Base-by-base conservation (phyloP, 352 stramenopile genomes). In the Blastocystis hominis region DNA sequence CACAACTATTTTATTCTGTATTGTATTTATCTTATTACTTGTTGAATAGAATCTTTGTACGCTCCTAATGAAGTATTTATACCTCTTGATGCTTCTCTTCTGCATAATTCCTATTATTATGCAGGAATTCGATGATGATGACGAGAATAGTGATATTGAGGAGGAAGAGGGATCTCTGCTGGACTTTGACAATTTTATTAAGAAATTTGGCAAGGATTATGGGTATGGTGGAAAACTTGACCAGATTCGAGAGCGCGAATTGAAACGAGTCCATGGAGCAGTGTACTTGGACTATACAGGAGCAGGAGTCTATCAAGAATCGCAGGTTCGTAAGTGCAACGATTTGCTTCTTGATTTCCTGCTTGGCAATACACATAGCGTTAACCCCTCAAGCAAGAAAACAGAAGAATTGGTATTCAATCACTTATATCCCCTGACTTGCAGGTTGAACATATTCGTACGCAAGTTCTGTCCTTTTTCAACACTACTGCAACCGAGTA, bases 221-320 rank as follows among this genome's bases (percentile, higher is more conserved):
- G 72, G 72, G 1, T 84, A 84, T 44, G 68, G 68, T 64, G 42
- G 38, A n/a, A 84, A 46, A 24, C 30, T 84, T 64, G 55, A 84
- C 55, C n/a, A 38, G 17, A 87, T 87, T 42, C 77, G 53, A 4
- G 42, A 87, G 15, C 72, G 2, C 1, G 77, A 87, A 30, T 36
- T 87, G 66, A 78, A 63, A 15, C 77, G 55, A 44, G 20, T 34
- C 15, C 40, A 75, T 15, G 30, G 36, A 34, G 38, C 42, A 66
- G 66, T 87, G 1, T 87, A 87, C 75, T 38, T 87, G 13, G 77
- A 87, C 50, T 87, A 87, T 46, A 76, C 77, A 9, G 77, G 77
- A 42, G 20, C 77, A 1, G 77, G 77, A 36, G 13, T 87, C 24
- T 87, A 87, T 69, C 24, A 56, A 15, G 77, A 87, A 6, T 87